Base-by-base conservation (phyloP, 164 flowering plant species). In the Liriodendron chinense region DNA sequence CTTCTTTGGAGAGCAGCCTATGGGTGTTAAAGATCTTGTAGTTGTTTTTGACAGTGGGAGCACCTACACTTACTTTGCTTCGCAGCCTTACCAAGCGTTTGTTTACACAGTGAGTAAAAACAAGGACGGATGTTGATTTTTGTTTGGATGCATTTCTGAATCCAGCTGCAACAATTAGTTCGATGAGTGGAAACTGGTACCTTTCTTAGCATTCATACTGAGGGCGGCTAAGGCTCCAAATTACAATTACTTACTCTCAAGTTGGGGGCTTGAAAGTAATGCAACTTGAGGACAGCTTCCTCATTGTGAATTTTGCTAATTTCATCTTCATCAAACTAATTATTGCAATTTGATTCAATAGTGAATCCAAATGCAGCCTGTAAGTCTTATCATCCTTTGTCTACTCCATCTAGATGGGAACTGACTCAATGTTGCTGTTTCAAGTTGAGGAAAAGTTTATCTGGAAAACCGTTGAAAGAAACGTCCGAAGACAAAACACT, bases 31-130 rank as follows among this genome's bases (percentile, higher is more conserved):
- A 78, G 84, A 84, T 73, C 89, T 91, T 47, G 72, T 28, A 13
- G 78, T 84, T 47, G 77, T 90, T 69, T 96, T 96, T 50, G 99
- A 96, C 87, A 96, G 94, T 74, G 98, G 99, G 70, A 91, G 96
- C 83, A 87, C 99, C 70, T 96, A 88, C 81, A 87, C 92, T 1
- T 96, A 96, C 84, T 81, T 96, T 22, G 80, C 71, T 76, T 82
- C 90, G 49, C 84, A 73, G 76, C 89, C 92, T 62, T 96, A 96
- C 82, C 78, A 88, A 49, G 82, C 85, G 47, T 68, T 94, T 20
- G 69, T 86, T 53, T 78, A 79, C 59, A 77, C 70, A 78, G 98
- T 95, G 74, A 84, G 96, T 83, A 10, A 70, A 20, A 28, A 66
- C 20, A 13, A 18, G 28, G 43, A 34, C 5, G 43, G 43, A 34